phyloP scores from a whole-genome alignment of 2,329 filamentous ascomycete genomes.

The Fusarium veterinarium region DNA sequence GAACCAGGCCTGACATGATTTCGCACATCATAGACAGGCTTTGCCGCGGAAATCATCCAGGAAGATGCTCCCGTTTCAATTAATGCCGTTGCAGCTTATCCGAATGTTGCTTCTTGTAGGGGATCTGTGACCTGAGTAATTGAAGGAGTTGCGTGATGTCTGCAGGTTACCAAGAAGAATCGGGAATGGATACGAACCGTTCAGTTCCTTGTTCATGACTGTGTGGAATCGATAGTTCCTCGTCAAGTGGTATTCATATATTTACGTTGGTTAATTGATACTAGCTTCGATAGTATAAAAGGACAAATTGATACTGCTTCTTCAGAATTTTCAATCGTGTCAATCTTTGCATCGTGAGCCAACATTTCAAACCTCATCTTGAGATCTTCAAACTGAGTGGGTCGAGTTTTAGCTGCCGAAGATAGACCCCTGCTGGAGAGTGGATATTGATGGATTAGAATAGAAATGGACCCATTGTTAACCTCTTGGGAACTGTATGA shows the following conservation, averaged over 20 bases:
- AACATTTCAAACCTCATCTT: slow-evolving; percentile 4
- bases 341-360: slow-evolving; percentile 4
- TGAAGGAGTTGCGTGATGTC: background rate
- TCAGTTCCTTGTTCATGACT: background rate
- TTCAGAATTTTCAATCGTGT: background rate
- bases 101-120: background rate
- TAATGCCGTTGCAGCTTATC: background rate
- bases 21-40: background rate
- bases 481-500: slow-evolving; percentile 3
- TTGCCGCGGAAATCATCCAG: background rate
- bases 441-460: slow-evolving; percentile 19
- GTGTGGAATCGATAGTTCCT: background rate
- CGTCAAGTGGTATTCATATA: background rate
- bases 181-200: background rate
- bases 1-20: background rate
- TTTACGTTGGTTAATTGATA: background rate
- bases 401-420: slow-evolving; percentile 20
- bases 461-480: slow-evolving; percentile 21
- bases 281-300: accelerated
- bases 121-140: background rate
- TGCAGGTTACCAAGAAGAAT: background rate
- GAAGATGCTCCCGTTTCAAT: background rate
- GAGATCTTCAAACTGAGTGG: slow-evolving; percentile 26
- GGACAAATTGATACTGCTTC: too few species aligned
- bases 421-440: slow-evolving; percentile 31